phyloP scores from a whole-genome alignment of 805 yeast genomes.

The Candida tallmaniae region DNA sequence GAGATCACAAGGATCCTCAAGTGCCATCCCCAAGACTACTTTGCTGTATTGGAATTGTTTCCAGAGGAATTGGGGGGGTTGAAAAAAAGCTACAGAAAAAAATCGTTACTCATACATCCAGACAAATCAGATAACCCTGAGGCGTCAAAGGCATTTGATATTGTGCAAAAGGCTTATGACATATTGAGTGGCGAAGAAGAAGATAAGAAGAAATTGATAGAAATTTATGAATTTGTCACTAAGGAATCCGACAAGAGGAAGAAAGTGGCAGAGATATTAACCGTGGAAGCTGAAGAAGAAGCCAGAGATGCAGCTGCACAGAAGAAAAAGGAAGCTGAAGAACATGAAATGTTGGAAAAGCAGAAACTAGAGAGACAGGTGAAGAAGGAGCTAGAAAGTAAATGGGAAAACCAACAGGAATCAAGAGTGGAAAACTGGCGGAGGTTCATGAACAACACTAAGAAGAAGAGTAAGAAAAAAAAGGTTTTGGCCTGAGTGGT shows the following conservation, averaged over 20 bases:
- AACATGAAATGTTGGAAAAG: constrained; percentile 21
- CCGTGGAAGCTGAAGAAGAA: constrained; percentile 29
- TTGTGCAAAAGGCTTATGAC: constrained; percentile 50
- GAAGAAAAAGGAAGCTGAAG: constrained; percentile 25
- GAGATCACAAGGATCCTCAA: constrained; percentile 54
- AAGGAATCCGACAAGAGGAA: constrained; percentile 26
- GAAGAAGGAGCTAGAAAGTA: constrained; percentile 38
- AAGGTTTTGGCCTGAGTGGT: constrained; percentile 5
- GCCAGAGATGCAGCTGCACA: constrained; percentile 20
- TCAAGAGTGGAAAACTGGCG: constrained; percentile 60
- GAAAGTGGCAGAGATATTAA: constrained; percentile 40
- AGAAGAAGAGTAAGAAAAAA: constrained; percentile 42
- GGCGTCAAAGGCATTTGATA: constrained; percentile 65
- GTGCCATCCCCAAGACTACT: constrained; percentile 48
- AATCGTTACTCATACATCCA: constrained; percentile 65
- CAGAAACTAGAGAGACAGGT: constrained; percentile 37
- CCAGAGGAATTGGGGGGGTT: constrained; percentile 27
- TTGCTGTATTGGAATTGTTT: constrained; percentile 45
- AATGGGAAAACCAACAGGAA: constrained; percentile 63
- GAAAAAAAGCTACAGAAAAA: constrained; percentile 48
- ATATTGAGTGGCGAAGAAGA: constrained; percentile 11
- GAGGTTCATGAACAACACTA: constrained; percentile 34
- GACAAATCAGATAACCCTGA: constrained; percentile 52
- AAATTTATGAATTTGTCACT: constrained; percentile 23
- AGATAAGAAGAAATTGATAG: constrained; percentile 19